A percentile compares a stretch with the other conserved stretches of the same genome.
Conservation (phyloP, 1,139 yeast species). For the Suhomyces coccinellae region DNA sequence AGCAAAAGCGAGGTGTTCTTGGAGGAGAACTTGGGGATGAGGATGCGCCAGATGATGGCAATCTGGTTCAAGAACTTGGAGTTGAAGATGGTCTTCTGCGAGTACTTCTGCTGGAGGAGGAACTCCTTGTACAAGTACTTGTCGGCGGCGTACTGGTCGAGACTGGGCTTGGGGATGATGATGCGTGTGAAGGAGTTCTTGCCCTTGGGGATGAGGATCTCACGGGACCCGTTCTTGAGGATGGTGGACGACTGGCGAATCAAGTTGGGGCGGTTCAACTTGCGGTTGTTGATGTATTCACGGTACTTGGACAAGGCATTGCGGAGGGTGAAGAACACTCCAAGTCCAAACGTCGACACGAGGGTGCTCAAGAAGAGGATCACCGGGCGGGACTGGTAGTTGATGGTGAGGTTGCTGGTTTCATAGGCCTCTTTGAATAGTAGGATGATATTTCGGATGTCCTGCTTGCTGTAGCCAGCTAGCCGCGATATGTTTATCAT, state of each 20-base stretch:
- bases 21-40: slow-evolving; percentile 72
- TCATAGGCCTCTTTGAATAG: slow-evolving; percentile 42
- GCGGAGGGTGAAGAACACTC: slow-evolving; percentile 36
- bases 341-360: slow-evolving; percentile 46
- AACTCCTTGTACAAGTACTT: slow-evolving; percentile 60
- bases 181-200: slow-evolving; percentile 45
- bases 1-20: slow-evolving; percentile 66
- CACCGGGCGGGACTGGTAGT: slow-evolving; percentile 49
- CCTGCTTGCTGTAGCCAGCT: slow-evolving; percentile 36
- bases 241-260: slow-evolving; percentile 46
- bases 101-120: slow-evolving; percentile 38
- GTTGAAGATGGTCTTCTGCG: slow-evolving; percentile 47
- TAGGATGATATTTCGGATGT: slow-evolving; percentile 34
- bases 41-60: slow-evolving; percentile 73
- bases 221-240: slow-evolving; percentile 55
- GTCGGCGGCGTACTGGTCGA: slow-evolving; percentile 68
- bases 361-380: slow-evolving; percentile 44
- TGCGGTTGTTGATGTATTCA: slow-evolving; percentile 31
- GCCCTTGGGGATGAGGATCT: slow-evolving; percentile 55
- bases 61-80: slow-evolving; percentile 74
- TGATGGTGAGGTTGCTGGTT: slow-evolving; percentile 41
- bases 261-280: slow-evolving; percentile 37
- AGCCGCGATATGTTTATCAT: slow-evolving; percentile 42
- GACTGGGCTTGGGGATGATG: slow-evolving; percentile 57
- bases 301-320: slow-evolving; percentile 33